phyloP scores from a whole-genome alignment of 768 basidiomycete species.

The Panellus pusillus region DNA sequence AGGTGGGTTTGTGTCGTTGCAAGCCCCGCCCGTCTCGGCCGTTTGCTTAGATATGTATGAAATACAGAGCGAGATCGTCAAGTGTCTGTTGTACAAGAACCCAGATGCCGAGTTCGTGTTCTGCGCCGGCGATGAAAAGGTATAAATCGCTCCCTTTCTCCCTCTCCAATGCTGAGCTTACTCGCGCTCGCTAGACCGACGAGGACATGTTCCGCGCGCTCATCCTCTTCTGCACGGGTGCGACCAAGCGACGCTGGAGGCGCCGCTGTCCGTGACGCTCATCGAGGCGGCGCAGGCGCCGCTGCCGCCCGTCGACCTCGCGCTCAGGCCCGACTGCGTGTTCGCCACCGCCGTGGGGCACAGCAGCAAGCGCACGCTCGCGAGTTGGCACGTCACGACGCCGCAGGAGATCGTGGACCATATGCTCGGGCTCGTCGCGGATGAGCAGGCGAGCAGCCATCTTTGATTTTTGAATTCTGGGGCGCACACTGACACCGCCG shows the following conservation, averaged over 20 bases:
- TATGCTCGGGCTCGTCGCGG: conserved; percentile 59
- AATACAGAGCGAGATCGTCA: conserved; percentile 87
- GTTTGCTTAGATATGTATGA: neutral
- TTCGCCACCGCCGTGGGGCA: conserved; percentile 94
- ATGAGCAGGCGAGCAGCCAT: conserved; percentile 1
- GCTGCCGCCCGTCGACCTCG: conserved; percentile 60
- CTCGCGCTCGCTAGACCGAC: conserved; percentile 62
- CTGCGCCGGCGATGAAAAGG: conserved; percentile 99
- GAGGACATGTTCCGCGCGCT: conserved; percentile 99
- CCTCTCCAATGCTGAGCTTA: neutral
- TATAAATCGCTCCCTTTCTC: conserved; percentile 25
- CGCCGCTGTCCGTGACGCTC: conserved; percentile 54
- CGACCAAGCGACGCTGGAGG: conserved; percentile 50
- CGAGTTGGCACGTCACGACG: conserved; percentile 89
- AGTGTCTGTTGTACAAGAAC: conserved; percentile 88
- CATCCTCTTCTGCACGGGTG: conserved; percentile 55
- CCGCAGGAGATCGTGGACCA: conserved; percentile 85
- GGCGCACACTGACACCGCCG: too few relatives aligned
- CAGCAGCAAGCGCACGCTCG: conserved; percentile 84
- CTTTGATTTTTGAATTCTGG: neutral
- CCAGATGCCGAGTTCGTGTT: conserved; percentile 95
- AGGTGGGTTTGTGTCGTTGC: conserved; percentile 40
- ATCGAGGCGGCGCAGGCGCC: conserved; percentile 44
- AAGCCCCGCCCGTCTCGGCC: neutral
- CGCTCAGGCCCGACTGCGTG: conserved; percentile 64